Evolutionary conservation across 2,329 filamentous ascomycete species (phyloP).

Genomic region (Didymellaceae sp.): DNA sequence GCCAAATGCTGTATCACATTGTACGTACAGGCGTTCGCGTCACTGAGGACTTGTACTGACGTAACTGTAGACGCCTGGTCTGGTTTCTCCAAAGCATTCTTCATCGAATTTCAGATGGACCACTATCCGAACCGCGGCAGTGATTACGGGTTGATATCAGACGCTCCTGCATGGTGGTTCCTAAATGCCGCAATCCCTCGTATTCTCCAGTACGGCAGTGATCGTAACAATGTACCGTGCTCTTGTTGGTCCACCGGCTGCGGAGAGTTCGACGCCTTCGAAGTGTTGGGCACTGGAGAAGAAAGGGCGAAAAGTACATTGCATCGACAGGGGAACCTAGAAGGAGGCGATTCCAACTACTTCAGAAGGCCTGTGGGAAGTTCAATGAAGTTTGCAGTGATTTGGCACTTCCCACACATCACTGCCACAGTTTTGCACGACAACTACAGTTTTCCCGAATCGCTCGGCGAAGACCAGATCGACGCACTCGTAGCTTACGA

Average conservation of each 20-base stretch:
- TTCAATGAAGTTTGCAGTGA: constrained; percentile 66
- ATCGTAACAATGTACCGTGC: constrained; percentile 57
- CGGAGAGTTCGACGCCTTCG: constrained; percentile 78
- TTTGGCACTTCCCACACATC: constrained; percentile 43
- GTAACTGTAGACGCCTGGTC: constrained; percentile 68
- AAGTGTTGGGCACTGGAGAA: constrained; percentile 71
- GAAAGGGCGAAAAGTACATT: constrained; percentile 73
- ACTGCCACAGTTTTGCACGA: constrained; percentile 47
- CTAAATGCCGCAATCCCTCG: constrained; percentile 76
- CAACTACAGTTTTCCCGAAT: constrained; percentile 46
- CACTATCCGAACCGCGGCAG: constrained; percentile 42
- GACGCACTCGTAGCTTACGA: constrained; percentile 46
- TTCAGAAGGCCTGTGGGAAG: constrained; percentile 68
- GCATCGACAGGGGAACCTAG: constrained; percentile 62
- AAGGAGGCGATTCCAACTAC: constrained; percentile 73
- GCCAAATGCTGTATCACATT: constrained; percentile 58
- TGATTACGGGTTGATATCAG: constrained; percentile 54
- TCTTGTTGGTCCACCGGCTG: constrained; percentile 75
- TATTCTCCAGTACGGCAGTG: constrained; percentile 69
- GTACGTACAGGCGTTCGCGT: constrained; percentile 41
- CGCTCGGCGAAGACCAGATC: constrained; percentile 45
- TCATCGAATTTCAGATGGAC: constrained; percentile 75
- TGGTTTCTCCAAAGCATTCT: constrained; percentile 73
- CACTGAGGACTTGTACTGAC: not conserved
- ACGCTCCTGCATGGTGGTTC: constrained; percentile 79